Evolutionary conservation across 306 rosid genomes (phyloP).

Genomic region (Quercus berberidifolia): DNA sequence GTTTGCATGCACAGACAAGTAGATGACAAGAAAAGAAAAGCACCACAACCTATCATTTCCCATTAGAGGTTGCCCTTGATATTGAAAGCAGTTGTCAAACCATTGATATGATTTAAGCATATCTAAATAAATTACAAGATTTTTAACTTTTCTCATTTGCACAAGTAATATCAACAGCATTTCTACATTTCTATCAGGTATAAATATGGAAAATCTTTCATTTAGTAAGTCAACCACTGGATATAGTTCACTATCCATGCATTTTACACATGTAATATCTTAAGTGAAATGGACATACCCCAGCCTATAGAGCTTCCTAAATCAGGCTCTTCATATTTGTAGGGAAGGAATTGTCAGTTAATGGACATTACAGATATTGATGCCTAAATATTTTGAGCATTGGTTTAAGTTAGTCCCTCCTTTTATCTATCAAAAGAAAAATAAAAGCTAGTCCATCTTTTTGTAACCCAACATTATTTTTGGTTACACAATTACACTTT

Average conservation of each 20-base stretch:
- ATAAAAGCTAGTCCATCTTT: not conserved
- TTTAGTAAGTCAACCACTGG: not conserved
- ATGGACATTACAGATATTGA: not conserved
- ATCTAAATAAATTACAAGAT: not conserved
- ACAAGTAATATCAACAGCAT: conserved; percentile 2
- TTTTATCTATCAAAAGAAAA: not conserved
- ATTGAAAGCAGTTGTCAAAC: not conserved
- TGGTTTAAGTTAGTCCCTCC: not conserved
- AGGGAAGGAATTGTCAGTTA: not conserved
- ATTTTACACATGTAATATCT: not conserved
- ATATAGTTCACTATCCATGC: not conserved
- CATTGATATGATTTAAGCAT: not conserved
- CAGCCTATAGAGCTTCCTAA: not conserved
- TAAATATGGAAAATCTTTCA: too few species aligned
- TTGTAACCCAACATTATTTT: too few species aligned
- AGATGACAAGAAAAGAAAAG: conserved; percentile 3
- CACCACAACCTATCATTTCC: conserved; percentile 7
- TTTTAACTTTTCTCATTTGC: not conserved
- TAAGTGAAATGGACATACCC: not conserved
- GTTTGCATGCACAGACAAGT: not conserved
- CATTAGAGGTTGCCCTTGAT: not conserved
- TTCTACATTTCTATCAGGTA: not conserved
- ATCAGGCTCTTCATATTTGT: not conserved
- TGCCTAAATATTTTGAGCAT: not conserved
- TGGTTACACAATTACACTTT: too few species aligned